Evolutionary conservation across 2,329 filamentous ascomycete genomes (phyloP), one percentile per base, ranked within the genome.

Genomic region (Xylaria sp.): DNA sequence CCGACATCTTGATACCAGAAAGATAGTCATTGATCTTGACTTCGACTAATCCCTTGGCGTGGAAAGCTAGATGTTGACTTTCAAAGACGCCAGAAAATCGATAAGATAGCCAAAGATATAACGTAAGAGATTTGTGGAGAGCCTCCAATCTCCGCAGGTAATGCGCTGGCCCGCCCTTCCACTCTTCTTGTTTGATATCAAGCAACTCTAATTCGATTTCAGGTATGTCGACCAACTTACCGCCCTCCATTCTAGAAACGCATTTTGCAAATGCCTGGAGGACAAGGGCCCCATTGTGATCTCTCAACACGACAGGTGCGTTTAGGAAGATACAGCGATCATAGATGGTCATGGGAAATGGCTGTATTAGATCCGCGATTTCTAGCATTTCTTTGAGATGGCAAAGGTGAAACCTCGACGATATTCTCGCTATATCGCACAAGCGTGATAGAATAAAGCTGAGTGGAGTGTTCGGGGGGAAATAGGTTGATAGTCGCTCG

Each of bases 101-200:
- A 76, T 94, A 98, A 69, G 91, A 94, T 15, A 99, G 82, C 95
- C 95, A 99, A 1, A 96, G 83, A 73, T 98, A 99, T 47, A 93
- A 79, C 44, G 94, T 92, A 37, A 99, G 80, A 27, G 87, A 82
- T 70, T 91, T 91, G 78, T 99, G 95, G 15, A 99, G 81, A 3
- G 79, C 75, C 74, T 99, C 95, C 19, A 98, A 80, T 8, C 81
- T 77, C 56, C 80, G 79, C 10, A 99, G 81, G 67, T 92, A 91
- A 0, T 79, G 74, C 54, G 83, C 77, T 13, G 76, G 74, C 1
- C 74, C 73, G 0, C 76, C 73, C 0, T 77, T 70, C 25, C 70
- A 74, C 7, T 75, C 64, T 2, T 74, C 67, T 25, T 79, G 61
- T 47, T 90, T 83, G 0, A 89, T 75, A 63, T 97, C 91, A 3